These are phyloP conservation scores for Fusarium sp. DNA, from an alignment of 2,329 filamentous ascomycete genomes.

Conservation along the genomic window DNA sequence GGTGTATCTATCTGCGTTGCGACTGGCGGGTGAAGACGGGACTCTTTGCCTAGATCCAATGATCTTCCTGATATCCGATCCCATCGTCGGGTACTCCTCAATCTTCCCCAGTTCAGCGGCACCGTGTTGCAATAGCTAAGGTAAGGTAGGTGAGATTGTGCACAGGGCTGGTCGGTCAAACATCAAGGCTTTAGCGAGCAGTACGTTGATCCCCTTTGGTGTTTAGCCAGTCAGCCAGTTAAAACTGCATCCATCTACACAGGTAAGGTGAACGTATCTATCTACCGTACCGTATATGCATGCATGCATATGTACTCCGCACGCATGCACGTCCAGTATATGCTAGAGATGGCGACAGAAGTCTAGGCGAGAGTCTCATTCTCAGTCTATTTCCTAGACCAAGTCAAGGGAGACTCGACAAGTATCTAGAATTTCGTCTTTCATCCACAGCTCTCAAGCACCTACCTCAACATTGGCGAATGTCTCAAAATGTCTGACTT, in stretches of 20 bases:
- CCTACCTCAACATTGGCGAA: neutral
- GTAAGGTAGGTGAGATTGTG: constrained; percentile 2
- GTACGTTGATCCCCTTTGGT: constrained; percentile 10
- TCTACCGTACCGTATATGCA: constrained; percentile 25
- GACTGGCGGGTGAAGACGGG: constrained; percentile 25
- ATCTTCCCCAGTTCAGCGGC: constrained; percentile 12
- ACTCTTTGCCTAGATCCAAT: constrained; percentile 14
- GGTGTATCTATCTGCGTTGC: constrained; percentile 18
- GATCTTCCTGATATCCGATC: constrained; percentile 15
- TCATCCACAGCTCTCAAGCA: neutral
- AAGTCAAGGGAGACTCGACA: constrained; percentile 19
- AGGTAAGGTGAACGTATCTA: constrained; percentile 18
- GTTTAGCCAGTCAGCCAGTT: neutral
- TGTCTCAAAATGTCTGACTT: constrained; percentile 28
- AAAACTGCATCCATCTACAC: neutral
- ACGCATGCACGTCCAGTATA: neutral
- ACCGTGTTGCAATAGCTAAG: neutral
- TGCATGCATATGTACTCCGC: constrained; percentile 13
- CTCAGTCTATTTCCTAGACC: neutral
- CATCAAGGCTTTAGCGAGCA: constrained; percentile 19
- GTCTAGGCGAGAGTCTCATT: constrained; percentile 6
- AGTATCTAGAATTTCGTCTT: neutral
- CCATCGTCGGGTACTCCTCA: constrained; percentile 11
- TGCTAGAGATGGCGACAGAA: constrained; percentile 4
- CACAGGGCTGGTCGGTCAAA: constrained; percentile 17